phyloP scores from a whole-genome alignment of 1,284 basidiomycete genomes.

The Trichosporon faecale region DNA sequence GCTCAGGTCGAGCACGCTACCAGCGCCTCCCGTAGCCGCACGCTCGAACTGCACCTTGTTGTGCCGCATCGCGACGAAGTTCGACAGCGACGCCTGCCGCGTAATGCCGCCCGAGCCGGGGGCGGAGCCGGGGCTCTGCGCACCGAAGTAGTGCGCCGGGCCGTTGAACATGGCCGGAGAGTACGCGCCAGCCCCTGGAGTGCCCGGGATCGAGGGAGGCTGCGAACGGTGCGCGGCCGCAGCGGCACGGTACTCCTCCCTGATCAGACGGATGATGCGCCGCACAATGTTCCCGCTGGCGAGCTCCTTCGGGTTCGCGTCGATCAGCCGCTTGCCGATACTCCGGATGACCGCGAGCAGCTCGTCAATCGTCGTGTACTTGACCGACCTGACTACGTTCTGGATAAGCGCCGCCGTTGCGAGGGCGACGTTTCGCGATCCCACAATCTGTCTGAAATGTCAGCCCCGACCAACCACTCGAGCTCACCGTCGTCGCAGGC shows the following conservation, averaged over 20 bases:
- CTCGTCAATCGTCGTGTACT: constrained; percentile 82
- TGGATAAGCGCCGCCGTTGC: constrained; percentile 84
- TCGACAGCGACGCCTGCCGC: constrained; percentile 42
- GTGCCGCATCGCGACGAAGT: constrained; percentile 52
- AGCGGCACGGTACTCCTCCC: constrained; percentile 76
- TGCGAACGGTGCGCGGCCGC: constrained; percentile 42
- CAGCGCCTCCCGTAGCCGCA: constrained; percentile 21
- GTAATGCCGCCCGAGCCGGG: constrained; percentile 2
- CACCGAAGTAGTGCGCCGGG: constrained; percentile 36
- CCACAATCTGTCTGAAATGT: constrained; percentile 67
- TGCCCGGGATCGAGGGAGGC: constrained; percentile 43
- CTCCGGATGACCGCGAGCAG: constrained; percentile 74
- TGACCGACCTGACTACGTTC: constrained; percentile 81
- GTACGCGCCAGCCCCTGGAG: constrained; percentile 39
- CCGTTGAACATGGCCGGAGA: constrained; percentile 47
- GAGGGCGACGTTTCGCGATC: constrained; percentile 79
- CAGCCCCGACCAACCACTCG: constrained; percentile 9
- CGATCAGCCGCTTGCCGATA: constrained; percentile 74
- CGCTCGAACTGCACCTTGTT: constrained; percentile 47
- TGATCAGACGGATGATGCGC: constrained; percentile 83
- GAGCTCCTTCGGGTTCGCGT: constrained; percentile 93
- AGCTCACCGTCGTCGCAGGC: constrained; percentile 65
- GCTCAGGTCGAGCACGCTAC: constrained; percentile 29
- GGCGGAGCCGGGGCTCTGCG: constrained; percentile 6
- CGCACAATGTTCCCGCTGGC: constrained; percentile 91